Evolutionary conservation across 306 rosid species (phyloP).

Genomic region (Echinosophora koreensis): DNA sequence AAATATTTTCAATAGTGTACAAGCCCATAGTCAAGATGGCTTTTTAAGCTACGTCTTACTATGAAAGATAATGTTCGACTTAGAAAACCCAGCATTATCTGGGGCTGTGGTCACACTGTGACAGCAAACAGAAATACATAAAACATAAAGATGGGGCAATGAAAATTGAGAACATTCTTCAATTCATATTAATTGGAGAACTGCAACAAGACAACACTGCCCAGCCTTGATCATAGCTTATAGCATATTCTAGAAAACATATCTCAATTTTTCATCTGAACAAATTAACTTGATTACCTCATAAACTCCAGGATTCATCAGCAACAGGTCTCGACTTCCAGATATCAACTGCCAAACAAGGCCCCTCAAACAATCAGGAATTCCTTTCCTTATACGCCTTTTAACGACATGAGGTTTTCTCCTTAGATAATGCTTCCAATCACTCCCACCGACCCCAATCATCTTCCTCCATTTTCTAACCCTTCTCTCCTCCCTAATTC

Average conservation of each 20-base stretch:
- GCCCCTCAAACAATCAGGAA: slow-evolving; percentile 98
- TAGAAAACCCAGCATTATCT: slow-evolving; percentile 15
- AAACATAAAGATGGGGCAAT: slow-evolving; percentile 8
- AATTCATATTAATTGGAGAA: slow-evolving; percentile 29
- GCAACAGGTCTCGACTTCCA: slow-evolving; percentile 94
- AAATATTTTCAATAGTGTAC: not conserved
- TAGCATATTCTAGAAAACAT: not conserved
- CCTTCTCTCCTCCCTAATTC: slow-evolving; percentile 80
- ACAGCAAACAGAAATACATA: slow-evolving; percentile 5
- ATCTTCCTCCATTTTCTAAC: slow-evolving; percentile 99
- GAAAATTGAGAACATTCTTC: slow-evolving; percentile 10
- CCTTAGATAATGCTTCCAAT: slow-evolving; percentile 92
- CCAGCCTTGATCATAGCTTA: slow-evolving; percentile 25
- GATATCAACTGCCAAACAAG: slow-evolving; percentile 99
- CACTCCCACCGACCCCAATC: slow-evolving; percentile 99
- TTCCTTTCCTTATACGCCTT: slow-evolving; percentile 97
- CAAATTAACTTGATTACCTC: slow-evolving; percentile 72
- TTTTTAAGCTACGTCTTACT: slow-evolving; percentile 1
- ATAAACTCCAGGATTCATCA: slow-evolving; percentile 98
- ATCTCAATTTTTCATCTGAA: slow-evolving; percentile 29
- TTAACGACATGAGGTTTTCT: slow-evolving; percentile 91
- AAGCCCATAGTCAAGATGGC: not conserved
- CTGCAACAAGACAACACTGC: slow-evolving; percentile 24
- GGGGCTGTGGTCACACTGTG: not conserved
- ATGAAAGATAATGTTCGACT: slow-evolving; percentile 8